Conservation (phyloP, 2,329 filamentous ascomycete species). For the Colletotrichum truncatum region DNA sequence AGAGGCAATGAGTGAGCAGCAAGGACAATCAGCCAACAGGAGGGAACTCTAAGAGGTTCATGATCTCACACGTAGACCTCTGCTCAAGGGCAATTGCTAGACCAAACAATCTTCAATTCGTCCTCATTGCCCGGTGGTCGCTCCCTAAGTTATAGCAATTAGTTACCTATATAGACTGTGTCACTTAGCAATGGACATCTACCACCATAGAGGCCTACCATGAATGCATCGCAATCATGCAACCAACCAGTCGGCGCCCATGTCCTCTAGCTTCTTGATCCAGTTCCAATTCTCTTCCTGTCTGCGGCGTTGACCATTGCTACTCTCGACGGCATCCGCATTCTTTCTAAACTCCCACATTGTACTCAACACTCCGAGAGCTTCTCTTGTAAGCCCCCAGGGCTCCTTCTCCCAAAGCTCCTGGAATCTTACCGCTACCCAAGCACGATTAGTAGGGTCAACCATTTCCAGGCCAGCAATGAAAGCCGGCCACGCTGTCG, state of each 20-base stretch:
- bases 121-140: neutral
- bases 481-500: conserved; percentile 10
- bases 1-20: conserved; percentile 2
- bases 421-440: neutral
- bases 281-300: neutral
- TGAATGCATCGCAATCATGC: neutral
- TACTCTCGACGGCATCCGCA: neutral
- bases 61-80: neutral
- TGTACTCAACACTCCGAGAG: neutral
- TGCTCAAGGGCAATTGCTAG: neutral
- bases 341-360: neutral
- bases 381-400: conserved; percentile 2
- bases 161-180: neutral
- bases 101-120: neutral
- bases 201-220: neutral
- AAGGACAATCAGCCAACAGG: neutral
- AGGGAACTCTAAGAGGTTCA: neutral
- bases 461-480: conserved; percentile 6
- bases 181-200: neutral
- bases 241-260: neutral
- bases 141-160: neutral
- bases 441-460: neutral
- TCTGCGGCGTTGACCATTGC: neutral
- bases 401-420: neutral
- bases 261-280: neutral